Percentiles rank a stretch among this genome's conserved stretches.
Conservation (phyloP, 208 protist species). For the Willaertia magna region DNA sequence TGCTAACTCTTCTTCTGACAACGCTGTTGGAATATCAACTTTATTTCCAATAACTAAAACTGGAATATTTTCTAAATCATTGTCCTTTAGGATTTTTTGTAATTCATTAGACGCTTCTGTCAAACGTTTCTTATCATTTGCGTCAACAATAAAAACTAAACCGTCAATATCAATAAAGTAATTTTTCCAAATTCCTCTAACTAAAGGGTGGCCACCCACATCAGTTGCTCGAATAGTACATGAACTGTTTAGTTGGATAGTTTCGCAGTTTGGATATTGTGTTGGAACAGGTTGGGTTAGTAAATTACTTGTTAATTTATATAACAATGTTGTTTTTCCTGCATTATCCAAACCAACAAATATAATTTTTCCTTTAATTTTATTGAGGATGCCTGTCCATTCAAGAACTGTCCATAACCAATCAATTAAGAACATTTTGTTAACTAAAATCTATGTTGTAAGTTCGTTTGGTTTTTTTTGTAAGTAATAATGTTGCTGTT, state of each 20-base stretch:
- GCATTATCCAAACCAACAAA: slow-evolving; percentile 99
- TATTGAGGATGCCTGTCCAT: neutral
- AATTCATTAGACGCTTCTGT: slow-evolving; percentile 85
- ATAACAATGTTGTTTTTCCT: slow-evolving; percentile 98
- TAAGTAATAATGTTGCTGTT: too few species aligned
- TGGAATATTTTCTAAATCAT: slow-evolving; percentile 83
- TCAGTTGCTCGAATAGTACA: slow-evolving; percentile 97
- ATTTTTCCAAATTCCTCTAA: slow-evolving; percentile 91
- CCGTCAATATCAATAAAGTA: slow-evolving; percentile 96
- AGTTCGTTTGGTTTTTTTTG: too few species aligned
- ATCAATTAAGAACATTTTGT: neutral
- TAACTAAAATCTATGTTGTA: too few species aligned
- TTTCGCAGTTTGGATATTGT: slow-evolving; percentile 75
- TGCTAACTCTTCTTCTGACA: slow-evolving; percentile 82
- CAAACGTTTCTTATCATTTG: slow-evolving; percentile 81
- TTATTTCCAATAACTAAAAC: slow-evolving; percentile 99
- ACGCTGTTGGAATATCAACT: slow-evolving; percentile 86
- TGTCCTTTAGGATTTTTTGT: slow-evolving; percentile 69
- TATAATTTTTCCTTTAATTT: slow-evolving; percentile 52
- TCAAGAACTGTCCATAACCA: neutral
- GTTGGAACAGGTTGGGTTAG: slow-evolving; percentile 55
- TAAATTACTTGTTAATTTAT: slow-evolving; percentile 65
- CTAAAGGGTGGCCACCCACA: slow-evolving; percentile 93
- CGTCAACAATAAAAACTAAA: slow-evolving; percentile 98
- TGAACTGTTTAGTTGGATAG: slow-evolving; percentile 82